Evolutionary conservation across 331 rosid genomes (phyloP).

Genomic region (Arachis monticola): DNA sequence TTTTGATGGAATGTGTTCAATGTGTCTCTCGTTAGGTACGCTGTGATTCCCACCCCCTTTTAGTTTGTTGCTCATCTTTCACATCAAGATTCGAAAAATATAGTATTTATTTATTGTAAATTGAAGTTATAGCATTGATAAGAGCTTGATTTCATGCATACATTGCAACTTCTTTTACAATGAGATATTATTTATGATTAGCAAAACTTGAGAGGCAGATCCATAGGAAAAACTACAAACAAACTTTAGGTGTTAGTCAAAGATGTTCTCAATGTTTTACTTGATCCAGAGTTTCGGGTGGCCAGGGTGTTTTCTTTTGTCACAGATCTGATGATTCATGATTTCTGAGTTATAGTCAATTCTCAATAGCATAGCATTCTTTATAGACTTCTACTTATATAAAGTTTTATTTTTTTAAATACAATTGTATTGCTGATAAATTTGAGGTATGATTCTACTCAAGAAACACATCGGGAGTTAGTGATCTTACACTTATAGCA

Average conservation of each 20-base stretch:
- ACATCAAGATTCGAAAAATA: conserved; percentile 16
- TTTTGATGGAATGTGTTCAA: conserved; percentile 33
- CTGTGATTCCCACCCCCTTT: conserved; percentile 34
- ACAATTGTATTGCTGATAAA: neutral
- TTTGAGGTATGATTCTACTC: neutral
- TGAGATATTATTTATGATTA: conserved; percentile 15
- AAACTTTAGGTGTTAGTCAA: neutral
- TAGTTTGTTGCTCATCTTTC: conserved; percentile 27
- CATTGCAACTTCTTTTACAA: conserved; percentile 3
- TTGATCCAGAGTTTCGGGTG: neutral
- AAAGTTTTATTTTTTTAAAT: neutral
- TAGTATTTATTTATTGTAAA: conserved; percentile 23
- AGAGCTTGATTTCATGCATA: conserved; percentile 1
- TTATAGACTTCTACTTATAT: neutral
- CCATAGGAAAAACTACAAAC: neutral
- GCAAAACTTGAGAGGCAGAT: neutral
- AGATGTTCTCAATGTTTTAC: conserved; percentile 5
- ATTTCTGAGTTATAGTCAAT: neutral
- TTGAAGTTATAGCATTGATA: conserved; percentile 34
- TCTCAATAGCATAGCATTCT: neutral
- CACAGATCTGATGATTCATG: neutral
- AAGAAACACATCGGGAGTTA: neutral
- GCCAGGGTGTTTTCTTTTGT: neutral
- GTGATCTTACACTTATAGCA: neutral
- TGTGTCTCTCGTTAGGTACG: conserved; percentile 38